Evolutionary conservation across 2,329 filamentous ascomycete genomes (phyloP).

Genomic region (Cladorrhinum sp.): DNA sequence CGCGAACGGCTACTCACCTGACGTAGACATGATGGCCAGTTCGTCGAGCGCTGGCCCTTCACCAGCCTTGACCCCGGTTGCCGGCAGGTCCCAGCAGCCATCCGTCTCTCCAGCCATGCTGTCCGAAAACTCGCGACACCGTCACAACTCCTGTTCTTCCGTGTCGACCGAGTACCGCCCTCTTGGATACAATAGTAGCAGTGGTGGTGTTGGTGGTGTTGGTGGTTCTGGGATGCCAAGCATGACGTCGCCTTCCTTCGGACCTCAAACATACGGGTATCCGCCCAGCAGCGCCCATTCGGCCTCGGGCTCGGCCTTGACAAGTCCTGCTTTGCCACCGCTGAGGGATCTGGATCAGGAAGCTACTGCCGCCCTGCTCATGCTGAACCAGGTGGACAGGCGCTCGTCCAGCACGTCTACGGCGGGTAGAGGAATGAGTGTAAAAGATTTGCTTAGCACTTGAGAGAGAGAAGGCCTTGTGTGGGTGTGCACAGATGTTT

Average conservation of each 20-base stretch:
- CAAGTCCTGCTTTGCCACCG: slow-evolving; percentile 56
- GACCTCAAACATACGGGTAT: slow-evolving; percentile 41
- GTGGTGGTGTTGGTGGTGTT: too few species aligned
- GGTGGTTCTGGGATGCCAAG: too few species aligned
- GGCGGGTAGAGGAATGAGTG: slow-evolving; percentile 49
- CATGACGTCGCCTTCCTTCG: slow-evolving; percentile 51
- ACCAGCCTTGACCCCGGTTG: slow-evolving; percentile 40
- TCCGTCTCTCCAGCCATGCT: slow-evolving; percentile 52
- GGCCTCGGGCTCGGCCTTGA: slow-evolving; percentile 50
- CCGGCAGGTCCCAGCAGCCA: slow-evolving; percentile 39
- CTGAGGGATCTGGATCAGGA: slow-evolving; percentile 66
- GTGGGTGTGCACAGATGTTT: not conserved
- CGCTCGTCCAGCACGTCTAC: slow-evolving; percentile 38
- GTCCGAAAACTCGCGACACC: slow-evolving; percentile 43
- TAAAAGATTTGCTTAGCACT: slow-evolving; percentile 52
- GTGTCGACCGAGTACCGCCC: slow-evolving; percentile 44
- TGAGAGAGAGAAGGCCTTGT: slow-evolving; percentile 33
- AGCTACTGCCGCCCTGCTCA: slow-evolving; percentile 79
- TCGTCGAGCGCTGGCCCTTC: slow-evolving; percentile 44
- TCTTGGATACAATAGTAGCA: slow-evolving; percentile 32
- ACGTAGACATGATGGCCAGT: slow-evolving; percentile 59
- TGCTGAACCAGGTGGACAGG: slow-evolving; percentile 75
- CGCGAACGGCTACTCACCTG: slow-evolving; percentile 38
- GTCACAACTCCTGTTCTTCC: slow-evolving; percentile 54
- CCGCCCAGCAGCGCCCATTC: slow-evolving; percentile 35